Percentiles rank a stretch among this genome's conserved stretches.
Evolutionary conservation across 805 yeast genomes (phyloP).

Genomic region (Kazachstania africana): DNA sequence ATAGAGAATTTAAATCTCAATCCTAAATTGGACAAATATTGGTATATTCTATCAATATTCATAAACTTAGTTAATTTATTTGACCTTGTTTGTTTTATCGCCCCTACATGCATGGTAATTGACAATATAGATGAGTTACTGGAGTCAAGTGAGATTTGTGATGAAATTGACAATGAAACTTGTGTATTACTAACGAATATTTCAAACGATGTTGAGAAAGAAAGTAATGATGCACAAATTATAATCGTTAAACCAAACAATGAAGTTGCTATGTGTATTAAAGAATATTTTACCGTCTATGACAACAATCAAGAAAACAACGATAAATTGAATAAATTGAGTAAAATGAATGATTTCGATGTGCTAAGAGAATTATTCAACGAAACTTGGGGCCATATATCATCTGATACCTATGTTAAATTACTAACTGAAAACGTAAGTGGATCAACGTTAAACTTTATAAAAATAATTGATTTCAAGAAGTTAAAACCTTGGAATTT

Average conservation of each 20-base stretch:
- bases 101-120: constrained; percentile 21
- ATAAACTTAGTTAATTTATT: constrained; percentile 11
- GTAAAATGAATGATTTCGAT: constrained; percentile 12
- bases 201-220: constrained; percentile 1
- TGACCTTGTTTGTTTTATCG: constrained; percentile 23
- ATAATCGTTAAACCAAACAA: constrained; percentile 19
- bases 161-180: constrained; percentile 27
- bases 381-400: constrained; percentile 24
- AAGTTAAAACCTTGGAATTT: constrained; percentile 18
- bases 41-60: constrained; percentile 15
- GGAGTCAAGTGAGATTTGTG: constrained; percentile 13
- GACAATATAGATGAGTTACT: constrained; percentile 23
- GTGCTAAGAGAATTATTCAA: constrained; percentile 19
- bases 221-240: constrained; percentile 10
- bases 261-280: constrained; percentile 23
- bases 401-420: constrained; percentile 12
- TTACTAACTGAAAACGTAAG: constrained; percentile 1
- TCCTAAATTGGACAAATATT: constrained; percentile 1
- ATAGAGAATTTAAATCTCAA: not conserved
- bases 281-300: constrained; percentile 24
- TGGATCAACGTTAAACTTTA: not conserved
- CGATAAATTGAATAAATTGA: constrained; percentile 7
- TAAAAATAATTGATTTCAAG: constrained; percentile 17
- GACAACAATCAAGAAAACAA: constrained; percentile 10
- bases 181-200: constrained; percentile 25